These are phyloP conservation scores for Kodamaea restingae DNA, from an alignment of 805 yeast species.

Conservation along the genomic window DNA sequence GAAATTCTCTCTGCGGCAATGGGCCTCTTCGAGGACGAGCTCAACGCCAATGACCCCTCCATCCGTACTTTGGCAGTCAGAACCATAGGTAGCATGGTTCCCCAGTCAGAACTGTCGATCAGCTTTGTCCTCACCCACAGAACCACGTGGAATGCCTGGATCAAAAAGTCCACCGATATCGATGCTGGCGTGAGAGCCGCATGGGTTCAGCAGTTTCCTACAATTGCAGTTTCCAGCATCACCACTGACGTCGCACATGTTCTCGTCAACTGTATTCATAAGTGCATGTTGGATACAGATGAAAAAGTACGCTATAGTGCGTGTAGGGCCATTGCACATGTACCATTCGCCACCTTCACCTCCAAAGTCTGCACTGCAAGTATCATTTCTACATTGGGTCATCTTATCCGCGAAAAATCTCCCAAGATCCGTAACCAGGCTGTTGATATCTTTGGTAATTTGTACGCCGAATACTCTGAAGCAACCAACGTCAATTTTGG, in stretches of 20 bases:
- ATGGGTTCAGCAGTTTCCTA: slow-evolving; percentile 64
- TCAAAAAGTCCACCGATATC: slow-evolving; percentile 68
- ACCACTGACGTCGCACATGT: slow-evolving; percentile 43
- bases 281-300: slow-evolving; percentile 70
- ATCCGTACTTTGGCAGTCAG: slow-evolving; percentile 67
- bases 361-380: slow-evolving; percentile 43
- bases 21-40: slow-evolving; percentile 76
- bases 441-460: slow-evolving; percentile 48
- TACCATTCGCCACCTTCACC: slow-evolving; percentile 47
- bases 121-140: slow-evolving; percentile 57
- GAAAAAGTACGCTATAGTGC: slow-evolving; percentile 67
- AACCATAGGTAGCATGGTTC: slow-evolving; percentile 64
- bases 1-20: slow-evolving; percentile 68
- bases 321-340: slow-evolving; percentile 45
- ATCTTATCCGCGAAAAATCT: slow-evolving; percentile 69
- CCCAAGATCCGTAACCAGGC: slow-evolving; percentile 58
- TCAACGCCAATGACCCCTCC: slow-evolving; percentile 63
- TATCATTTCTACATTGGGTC: slow-evolving; percentile 52
- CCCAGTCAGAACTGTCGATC: slow-evolving; percentile 32
- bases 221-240: slow-evolving; percentile 40
- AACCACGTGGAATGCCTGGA: slow-evolving; percentile 66
- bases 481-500: slow-evolving; percentile 28
- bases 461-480: slow-evolving; percentile 47
- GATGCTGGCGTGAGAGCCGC: slow-evolving; percentile 58
- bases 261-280: slow-evolving; percentile 50